phyloP scores from a whole-genome alignment of 768 basidiomycete genomes.

The Boletus barrowsii region DNA sequence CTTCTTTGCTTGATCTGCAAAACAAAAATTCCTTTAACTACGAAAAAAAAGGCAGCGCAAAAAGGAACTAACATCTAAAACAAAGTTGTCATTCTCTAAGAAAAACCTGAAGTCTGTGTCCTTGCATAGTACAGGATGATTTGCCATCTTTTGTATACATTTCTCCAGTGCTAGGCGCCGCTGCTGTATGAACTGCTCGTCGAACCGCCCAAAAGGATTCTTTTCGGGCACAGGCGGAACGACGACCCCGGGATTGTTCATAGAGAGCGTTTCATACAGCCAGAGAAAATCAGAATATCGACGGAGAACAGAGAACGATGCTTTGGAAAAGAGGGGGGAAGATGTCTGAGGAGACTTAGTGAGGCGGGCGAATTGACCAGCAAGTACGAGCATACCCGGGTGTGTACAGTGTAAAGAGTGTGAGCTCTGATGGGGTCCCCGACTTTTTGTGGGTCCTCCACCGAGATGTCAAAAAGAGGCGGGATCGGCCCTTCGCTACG shows the following conservation, averaged over 20 bases:
- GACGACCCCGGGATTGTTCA: constrained; percentile 94
- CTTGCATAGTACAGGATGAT: constrained; percentile 85
- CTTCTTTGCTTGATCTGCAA: constrained; percentile 84
- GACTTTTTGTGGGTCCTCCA: constrained; percentile 96
- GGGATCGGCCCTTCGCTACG: constrained; percentile 46
- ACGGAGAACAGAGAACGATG: constrained; percentile 89
- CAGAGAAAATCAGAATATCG: constrained; percentile 97
- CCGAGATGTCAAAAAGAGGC: constrained; percentile 79
- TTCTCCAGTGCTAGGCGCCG: constrained; percentile 81
- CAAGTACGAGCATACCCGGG: constrained; percentile 50
- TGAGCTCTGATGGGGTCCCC: constrained; percentile 94
- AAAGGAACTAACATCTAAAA: constrained; percentile 68
- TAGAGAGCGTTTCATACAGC: constrained; percentile 84
- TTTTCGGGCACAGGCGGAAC: constrained; percentile 98
- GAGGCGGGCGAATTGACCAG: background rate
- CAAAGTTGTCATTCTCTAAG: constrained; percentile 89
- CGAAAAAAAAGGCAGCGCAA: background rate
- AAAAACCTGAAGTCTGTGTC: constrained; percentile 88
- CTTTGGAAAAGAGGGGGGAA: constrained; percentile 78
- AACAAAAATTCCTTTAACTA: background rate
- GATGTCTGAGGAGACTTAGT: constrained; percentile 57
- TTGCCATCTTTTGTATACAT: constrained; percentile 89
- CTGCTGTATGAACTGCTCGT: constrained; percentile 86
- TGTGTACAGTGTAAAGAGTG: constrained; percentile 96
- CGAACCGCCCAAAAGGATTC: constrained; percentile 89